Evolutionary conservation across 1,284 basidiomycete species (phyloP).

Genomic region (Lentinula novae-zelandiae): DNA sequence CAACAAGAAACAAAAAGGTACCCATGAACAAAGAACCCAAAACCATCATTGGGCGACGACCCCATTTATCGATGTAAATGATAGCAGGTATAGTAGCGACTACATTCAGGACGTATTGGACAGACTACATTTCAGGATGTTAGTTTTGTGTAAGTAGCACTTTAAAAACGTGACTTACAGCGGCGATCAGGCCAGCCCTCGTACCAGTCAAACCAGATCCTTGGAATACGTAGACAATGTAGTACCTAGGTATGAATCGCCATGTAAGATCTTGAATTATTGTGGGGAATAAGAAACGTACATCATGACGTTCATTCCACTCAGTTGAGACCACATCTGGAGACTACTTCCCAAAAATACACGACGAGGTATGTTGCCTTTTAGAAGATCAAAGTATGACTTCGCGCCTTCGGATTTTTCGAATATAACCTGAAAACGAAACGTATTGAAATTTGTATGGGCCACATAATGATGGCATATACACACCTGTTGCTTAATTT

Average conservation of each 20-base stretch:
- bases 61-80: slow-evolving; percentile 75
- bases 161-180: slow-evolving; percentile 23
- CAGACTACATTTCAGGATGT: slow-evolving; percentile 34
- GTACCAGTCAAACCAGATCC: slow-evolving; percentile 71
- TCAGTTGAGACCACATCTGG: slow-evolving; percentile 66
- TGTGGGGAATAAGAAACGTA: slow-evolving; percentile 20
- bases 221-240: slow-evolving; percentile 75
- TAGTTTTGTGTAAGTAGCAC: neutral
- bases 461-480: neutral
- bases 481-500: slow-evolving; percentile 71
- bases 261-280: neutral
- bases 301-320: slow-evolving; percentile 74
- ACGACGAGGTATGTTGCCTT: slow-evolving; percentile 52
- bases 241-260: slow-evolving; percentile 43
- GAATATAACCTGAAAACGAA: slow-evolving; percentile 32
- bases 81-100: slow-evolving; percentile 71
- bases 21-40: slow-evolving; percentile 66
- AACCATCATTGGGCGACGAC: slow-evolving; percentile 74
- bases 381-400: slow-evolving; percentile 66
- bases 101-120: slow-evolving; percentile 79
- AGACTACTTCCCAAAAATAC: slow-evolving; percentile 53
- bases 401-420: slow-evolving; percentile 73
- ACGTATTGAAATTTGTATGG: no score
- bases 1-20: slow-evolving; percentile 74
- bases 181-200: slow-evolving; percentile 71